phyloP scores from a whole-genome alignment of 352 stramenopile species.

The Pythium folliculosum region DNA sequence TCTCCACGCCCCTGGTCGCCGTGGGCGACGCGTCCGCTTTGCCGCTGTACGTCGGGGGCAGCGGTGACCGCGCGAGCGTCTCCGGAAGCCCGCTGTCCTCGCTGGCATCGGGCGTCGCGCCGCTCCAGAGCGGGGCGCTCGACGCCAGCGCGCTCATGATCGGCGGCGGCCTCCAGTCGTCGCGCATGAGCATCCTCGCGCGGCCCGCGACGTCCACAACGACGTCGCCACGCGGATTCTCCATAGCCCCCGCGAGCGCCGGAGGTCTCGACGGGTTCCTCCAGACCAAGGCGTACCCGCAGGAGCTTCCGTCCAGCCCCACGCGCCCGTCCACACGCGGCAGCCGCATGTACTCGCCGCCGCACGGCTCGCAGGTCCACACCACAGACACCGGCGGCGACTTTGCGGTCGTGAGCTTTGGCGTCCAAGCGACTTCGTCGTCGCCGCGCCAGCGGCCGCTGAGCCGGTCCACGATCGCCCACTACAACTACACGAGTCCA shows the following conservation, averaged over 20 bases:
- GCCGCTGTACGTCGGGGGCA: not conserved
- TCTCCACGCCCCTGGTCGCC: not conserved
- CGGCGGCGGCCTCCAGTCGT: constrained; percentile 1
- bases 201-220: constrained; percentile 16
- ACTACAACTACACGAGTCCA: not conserved
- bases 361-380: not conserved
- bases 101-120: not conserved
- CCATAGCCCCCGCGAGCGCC: not conserved
- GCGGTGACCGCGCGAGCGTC: not conserved
- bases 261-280: constrained; percentile 6
- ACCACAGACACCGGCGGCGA: constrained; percentile 1
- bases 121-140: not conserved
- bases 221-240: not conserved
- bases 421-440: no score
- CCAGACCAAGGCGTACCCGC: constrained; percentile 16
- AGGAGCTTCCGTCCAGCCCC: not conserved
- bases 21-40: no score
- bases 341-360: not conserved
- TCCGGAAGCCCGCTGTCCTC: not conserved
- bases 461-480: not conserved
- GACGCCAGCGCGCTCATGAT: constrained; percentile 1
- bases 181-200: constrained; percentile 14
- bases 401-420: constrained; percentile 15
- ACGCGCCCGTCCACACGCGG: not conserved
- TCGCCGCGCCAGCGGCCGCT: not conserved